Evolutionary conservation across 129 eudicot species (phyloP).

Genomic region (Pseudognaphalium luteoalbum): DNA sequence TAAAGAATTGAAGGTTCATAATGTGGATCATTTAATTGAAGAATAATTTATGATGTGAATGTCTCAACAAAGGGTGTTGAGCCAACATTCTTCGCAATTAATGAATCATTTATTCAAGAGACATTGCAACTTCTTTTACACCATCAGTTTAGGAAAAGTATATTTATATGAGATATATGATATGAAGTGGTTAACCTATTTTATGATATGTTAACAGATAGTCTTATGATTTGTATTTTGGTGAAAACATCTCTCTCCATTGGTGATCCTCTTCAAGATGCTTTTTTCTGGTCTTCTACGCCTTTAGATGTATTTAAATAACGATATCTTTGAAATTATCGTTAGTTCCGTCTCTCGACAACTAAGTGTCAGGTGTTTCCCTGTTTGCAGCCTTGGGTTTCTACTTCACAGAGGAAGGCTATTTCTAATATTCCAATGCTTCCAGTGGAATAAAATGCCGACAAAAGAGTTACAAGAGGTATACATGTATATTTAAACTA

Average conservation of each 20-base stretch:
- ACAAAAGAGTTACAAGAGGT: constrained; percentile 88
- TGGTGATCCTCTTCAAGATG: constrained; percentile 63
- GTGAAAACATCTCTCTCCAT: constrained; percentile 66
- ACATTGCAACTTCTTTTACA: background rate
- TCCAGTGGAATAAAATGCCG: constrained; percentile 85
- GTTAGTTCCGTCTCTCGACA: no score
- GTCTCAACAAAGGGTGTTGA: constrained; percentile 78
- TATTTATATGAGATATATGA: background rate
- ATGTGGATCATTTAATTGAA: no score
- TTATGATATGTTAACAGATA: constrained; percentile 46
- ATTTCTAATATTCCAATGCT: constrained; percentile 76
- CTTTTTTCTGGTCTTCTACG: constrained; percentile 65
- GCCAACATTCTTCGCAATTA: constrained; percentile 72
- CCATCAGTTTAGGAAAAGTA: background rate
- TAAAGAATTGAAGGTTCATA: no score
- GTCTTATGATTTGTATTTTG: constrained; percentile 72
- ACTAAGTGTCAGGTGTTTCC: no score
- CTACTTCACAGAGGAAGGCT: constrained; percentile 91
- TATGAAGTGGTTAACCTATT: constrained; percentile 7
- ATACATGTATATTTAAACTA: constrained; percentile 1
- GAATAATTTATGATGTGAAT: constrained; percentile 3
- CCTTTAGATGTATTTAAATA: background rate
- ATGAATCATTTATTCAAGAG: constrained; percentile 49
- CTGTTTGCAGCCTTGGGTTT: constrained; percentile 81
- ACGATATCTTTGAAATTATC: no score